These are phyloP conservation scores for Pholiota adiposa DNA, from an alignment of 1,284 basidiomycete genomes.

Conservation along the genomic window DNA sequence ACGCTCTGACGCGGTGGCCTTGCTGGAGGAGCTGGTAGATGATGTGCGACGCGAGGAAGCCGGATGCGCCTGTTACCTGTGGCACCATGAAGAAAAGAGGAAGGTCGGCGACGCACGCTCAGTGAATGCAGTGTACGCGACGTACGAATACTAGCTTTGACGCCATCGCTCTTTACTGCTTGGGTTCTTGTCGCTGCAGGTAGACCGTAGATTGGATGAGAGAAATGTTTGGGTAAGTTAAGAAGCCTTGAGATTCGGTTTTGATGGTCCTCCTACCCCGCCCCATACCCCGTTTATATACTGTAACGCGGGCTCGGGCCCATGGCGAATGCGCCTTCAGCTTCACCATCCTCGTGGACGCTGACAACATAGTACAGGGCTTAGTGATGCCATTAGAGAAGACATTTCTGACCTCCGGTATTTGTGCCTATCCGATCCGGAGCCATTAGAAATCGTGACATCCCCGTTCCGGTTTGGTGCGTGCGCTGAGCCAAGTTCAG, in stretches of 20 bases:
- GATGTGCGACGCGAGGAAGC: conserved; percentile 27
- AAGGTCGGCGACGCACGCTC: background rate
- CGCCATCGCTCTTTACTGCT: background rate
- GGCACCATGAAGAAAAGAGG: background rate
- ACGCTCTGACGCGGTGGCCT: conserved; percentile 25
- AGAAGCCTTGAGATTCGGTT: too few species aligned
- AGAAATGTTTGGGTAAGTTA: too few species aligned
- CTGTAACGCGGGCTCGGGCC: background rate
- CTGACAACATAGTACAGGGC: background rate
- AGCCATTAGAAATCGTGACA: background rate
- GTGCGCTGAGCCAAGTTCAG: too few species aligned
- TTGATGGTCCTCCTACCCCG: background rate
- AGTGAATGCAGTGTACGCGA: background rate
- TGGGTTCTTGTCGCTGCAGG: background rate
- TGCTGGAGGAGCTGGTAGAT: conserved; percentile 21
- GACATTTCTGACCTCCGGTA: background rate
- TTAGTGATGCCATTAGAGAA: background rate
- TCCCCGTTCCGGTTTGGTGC: too few species aligned
- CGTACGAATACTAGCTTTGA: background rate
- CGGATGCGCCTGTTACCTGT: conserved; percentile 32
- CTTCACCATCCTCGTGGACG: background rate
- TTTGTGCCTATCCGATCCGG: background rate
- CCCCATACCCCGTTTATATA: background rate
- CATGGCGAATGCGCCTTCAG: background rate
- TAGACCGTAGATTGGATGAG: too few species aligned